Base-by-base conservation (phyloP, 352 stramenopile species). In the Pythium phragmiticola region DNA sequence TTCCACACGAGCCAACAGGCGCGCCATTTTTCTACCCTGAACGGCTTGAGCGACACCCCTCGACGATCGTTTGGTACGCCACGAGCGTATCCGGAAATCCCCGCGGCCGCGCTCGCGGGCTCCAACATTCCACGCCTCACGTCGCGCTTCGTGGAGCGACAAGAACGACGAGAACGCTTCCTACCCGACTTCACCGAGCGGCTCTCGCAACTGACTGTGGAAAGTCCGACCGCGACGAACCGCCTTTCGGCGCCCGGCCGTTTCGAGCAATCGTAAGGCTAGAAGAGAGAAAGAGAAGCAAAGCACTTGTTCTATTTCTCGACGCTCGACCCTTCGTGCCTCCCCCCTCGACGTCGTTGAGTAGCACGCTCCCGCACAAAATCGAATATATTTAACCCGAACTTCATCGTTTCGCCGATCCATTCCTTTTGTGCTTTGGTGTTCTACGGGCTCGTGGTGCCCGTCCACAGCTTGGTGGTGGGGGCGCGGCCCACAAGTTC, bases 381-480 rank as follows among this genome's bases (percentile, higher is more conserved):
- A 23, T 34, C 49, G 52, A 69, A 70, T 74, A 74, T 74, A 74
- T 74, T 74, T 74, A 74, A 74, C 61, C 34, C 37, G 61, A 55
- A 55, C 28, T 55, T 26, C 14, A 42, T 55, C 12, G 48, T 41
- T 9, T 30, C 13, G 4, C 39, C 11, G 13, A 17, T 46, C 13
- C 17, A 17, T 46, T 21, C 39, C 12, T 37, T 2, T 23, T 21
- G 48, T 36, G n/a, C 23, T 17, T 42, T 9, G 14, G 23, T 19
- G 21, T 30, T 11, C 28, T 54, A 49, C 19, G 46, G 28, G 46
- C 46, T 47, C 52, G 12, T 55, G 52, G 12, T 55, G 54, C 75
- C 76, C 16, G 78, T 92, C 82, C 81, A 94, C 36, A 94, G 73
- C 56, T 87, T 89, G 48, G 75, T 75, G 12, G 74, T 74, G 41